Evolutionary conservation across 768 basidiomycete species (phyloP), one percentile per base, ranked within the genome.

Genomic region (Collybia sp.): DNA sequence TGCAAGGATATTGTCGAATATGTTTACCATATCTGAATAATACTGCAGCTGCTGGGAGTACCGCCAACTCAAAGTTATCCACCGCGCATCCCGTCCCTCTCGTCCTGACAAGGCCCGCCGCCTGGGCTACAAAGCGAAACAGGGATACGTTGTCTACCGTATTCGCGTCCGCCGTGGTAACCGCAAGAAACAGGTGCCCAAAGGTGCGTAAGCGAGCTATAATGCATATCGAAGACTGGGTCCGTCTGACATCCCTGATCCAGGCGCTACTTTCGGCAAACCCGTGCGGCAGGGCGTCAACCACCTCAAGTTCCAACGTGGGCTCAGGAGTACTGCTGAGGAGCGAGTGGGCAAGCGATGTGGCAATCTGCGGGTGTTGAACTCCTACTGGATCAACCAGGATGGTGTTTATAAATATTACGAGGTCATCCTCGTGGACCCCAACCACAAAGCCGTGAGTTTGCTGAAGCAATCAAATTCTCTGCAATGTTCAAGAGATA

Each of bases 321-420:
- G 93, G 52, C 75, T 97, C 62, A 84, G 88, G 68, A 87, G 88
- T 59, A 88, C 86, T 47, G 96, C 96, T 42, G 96, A 99, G 75
- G 96, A 98, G 77, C 89, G 96, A 64, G 95, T 98, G 54, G 96
- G 95, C 52, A 83, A 81, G 63, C 82, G 94, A 56, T 99, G 96
- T 63, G 93, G 93, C 44, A 98, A 98, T 69, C 70, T 99, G 62
- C 84, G 96, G 46, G 96, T 99, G 54, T 66, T 96, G 60, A 96
- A 95, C 75, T 97, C 95, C 40, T 98, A 98, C 80, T 99, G 96
- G 96, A 75, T 99, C 62, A 98, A 98, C 73, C 93, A 95, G 72
- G 93, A 97, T 64, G 93, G 93, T 70, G 90, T 96, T 25, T 96
- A 95, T 83, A 96, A 95, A 69, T 97, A 96, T 77, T 99, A 83